Evolutionary conservation across 2,329 filamentous ascomycete species (phyloP), one percentile per base, ranked within the genome.

Genomic region (Hypoxylon sp.): DNA sequence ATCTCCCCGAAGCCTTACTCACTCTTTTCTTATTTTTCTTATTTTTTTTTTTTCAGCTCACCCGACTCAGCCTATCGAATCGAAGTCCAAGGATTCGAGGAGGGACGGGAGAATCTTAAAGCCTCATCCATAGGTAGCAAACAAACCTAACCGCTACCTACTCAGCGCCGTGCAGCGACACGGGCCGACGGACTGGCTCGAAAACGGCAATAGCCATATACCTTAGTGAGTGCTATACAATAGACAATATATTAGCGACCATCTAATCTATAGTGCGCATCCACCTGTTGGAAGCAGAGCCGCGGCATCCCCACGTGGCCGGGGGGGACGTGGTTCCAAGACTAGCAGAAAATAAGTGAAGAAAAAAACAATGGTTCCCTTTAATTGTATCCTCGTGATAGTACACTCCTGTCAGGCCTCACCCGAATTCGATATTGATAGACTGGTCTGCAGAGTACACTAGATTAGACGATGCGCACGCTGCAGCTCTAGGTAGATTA

Each of bases 291-390:
- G 34, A 37, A 48, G 39, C 54, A 63, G 51, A 59, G 50, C 60
- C 55, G 58, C 52, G 51, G 60, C 20, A 59, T 62, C 26, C 43
- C 52, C 59, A 62, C 59, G 59, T 57, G 59, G 59, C 54, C 41
- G 59, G 47, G 17, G 24, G 22, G 13, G 24, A 26, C 20, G 44
- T n/a, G 13, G 13, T 15, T 47, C 22, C 22, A 47, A 28, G 56
- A 51, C 32, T 8, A 41, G 17, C 37, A 41, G 17, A 41, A 41
- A 7, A 7, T 19, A 41, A 41, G 20, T 5, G 20, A 20, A 10
- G 20, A 41, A 41, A 41, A n/a, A n/a, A 41, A n/a, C 1, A 13
- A 41, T 1, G 4, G 7, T 8, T 41, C 20, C n/a, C 32, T n/a
- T 37, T n/a, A 20, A 41, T 20, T 41, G 17, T 41, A 19, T 41